Percentiles rank a stretch among this genome's conserved stretches.
Evolutionary conservation across 2,329 filamentous ascomycete genomes (phyloP).

Genomic region (Xylariaceae sp.): DNA sequence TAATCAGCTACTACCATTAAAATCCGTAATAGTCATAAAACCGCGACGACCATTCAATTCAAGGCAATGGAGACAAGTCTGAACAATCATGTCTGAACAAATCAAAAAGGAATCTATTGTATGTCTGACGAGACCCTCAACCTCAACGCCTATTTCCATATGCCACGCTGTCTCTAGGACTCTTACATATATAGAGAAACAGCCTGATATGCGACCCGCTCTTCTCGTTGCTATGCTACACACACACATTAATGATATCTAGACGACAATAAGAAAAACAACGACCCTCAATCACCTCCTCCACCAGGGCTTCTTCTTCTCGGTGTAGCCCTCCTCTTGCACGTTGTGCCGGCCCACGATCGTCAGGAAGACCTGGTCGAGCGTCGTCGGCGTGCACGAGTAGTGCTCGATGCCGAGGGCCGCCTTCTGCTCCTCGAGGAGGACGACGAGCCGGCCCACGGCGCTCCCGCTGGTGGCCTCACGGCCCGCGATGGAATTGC

Average conservation of each 20-base stretch:
- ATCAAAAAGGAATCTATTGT: conserved; percentile 17
- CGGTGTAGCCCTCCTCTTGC: conserved; percentile 66
- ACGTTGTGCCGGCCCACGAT: conserved; percentile 84
- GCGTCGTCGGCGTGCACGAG: conserved; percentile 81
- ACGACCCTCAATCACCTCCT: conserved; percentile 24
- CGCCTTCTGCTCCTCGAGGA: conserved; percentile 74
- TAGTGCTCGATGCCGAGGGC: conserved; percentile 81
- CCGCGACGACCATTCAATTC: no score
- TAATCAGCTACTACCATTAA: no score
- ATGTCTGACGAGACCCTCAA: conserved; percentile 3
- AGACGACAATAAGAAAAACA: no score
- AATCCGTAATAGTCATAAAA: no score
- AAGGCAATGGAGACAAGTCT: no score
- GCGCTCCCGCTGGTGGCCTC: conserved; percentile 63
- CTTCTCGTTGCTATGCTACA: background rate
- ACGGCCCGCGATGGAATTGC: conserved; percentile 45
- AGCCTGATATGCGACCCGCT: background rate
- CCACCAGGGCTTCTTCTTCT: conserved; percentile 37
- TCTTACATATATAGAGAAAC: background rate
- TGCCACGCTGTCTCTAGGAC: background rate
- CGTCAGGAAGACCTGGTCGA: conserved; percentile 88
- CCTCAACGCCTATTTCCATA: conserved; percentile 10
- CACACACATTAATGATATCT: background rate
- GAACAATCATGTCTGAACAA: no score
- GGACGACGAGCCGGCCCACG: conserved; percentile 72